A percentile compares a stretch with the other conserved stretches of the same genome.
phyloP scores from a whole-genome alignment of 352 stramenopile species.

The Phytopythium kandeliae region DNA sequence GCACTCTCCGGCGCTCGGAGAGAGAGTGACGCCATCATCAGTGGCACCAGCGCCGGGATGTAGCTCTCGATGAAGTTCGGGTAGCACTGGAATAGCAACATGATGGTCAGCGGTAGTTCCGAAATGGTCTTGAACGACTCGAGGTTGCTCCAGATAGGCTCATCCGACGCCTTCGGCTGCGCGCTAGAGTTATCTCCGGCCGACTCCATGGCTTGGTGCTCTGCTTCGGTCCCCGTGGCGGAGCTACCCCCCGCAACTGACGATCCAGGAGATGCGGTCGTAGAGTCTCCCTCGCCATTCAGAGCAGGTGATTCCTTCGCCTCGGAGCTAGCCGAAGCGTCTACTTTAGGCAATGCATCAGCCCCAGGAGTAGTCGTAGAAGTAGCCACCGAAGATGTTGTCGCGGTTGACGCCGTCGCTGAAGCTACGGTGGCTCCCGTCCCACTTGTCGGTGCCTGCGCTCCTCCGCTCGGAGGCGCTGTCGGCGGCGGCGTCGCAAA shows the following conservation, averaged over 20 bases:
- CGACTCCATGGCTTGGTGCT: constrained; percentile 10
- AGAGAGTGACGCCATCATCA: constrained; percentile 96
- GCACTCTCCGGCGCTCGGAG: constrained; percentile 69
- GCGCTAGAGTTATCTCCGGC: constrained; percentile 7
- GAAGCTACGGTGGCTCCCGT: background rate
- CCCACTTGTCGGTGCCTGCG: background rate
- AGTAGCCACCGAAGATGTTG: background rate
- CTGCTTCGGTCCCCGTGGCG: constrained; percentile 1
- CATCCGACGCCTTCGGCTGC: constrained; percentile 12
- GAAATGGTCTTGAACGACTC: constrained; percentile 95
- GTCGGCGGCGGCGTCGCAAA: constrained; percentile 54
- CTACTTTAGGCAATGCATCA: background rate
- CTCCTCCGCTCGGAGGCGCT: constrained; percentile 2
- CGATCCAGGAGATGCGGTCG: background rate
- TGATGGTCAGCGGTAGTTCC: constrained; percentile 97
- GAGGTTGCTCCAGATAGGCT: constrained; percentile 74
- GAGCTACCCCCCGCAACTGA: background rate
- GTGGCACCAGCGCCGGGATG: constrained; percentile 92
- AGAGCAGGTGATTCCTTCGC: background rate
- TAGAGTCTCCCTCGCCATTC: background rate
- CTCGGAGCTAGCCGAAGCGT: background rate
- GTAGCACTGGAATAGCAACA: constrained; percentile 98
- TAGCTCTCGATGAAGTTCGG: constrained; percentile 95
- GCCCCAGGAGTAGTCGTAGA: background rate
- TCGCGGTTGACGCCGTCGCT: background rate